Evolutionary conservation across 1,284 basidiomycete genomes (phyloP), one percentile per base, ranked within the genome.

Genomic region (Uromyces viciae-fabae): DNA sequence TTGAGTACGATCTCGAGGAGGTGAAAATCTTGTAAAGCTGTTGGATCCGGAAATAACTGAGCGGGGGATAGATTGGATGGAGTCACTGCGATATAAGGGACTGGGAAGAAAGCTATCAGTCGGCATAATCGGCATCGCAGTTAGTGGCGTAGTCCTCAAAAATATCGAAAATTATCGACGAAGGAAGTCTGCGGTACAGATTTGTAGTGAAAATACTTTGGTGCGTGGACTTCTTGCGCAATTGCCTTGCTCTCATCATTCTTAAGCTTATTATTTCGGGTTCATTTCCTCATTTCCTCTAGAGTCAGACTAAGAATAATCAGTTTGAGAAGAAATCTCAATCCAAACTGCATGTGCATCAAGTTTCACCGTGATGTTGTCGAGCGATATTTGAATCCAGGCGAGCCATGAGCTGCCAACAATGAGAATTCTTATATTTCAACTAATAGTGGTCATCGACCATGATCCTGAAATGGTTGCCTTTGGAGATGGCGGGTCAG

Each of bases 21-120:
- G 36, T 42, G 66, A 71, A 31, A 25, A 68, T 43, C 52, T 66
- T 42, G 40, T 52, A 7, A 71, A 9, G 38, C 64, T 71, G 49
- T 66, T 38, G 28, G 76, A 68, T n/a, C 49, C 71, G 28, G 64
- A 69, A 31, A 79, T 46, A 58, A 79, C 76, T 42, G 64, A 71
- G 52, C 66, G 66, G 36, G 76, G 76, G 15, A 79, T 54, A 22
- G 64, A 79, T 60, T 79, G 76, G 28, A 33, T 71, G 52, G 66
- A 71, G 31, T 54, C 40, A 58, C 49, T 54, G 33, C 71, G 31
- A 40, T 36, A 71, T 28, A 49, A 33, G 14, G 68, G 14, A 33
- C 68, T 71, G 68, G 0, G 71, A 73, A 73, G 71, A 73, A 19
- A 49, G 33, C 11, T 11, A 49, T 11, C 22, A 52, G 31, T 25